A percentile compares a stretch with the other conserved stretches of the same genome.
phyloP scores from a whole-genome alignment of 345 rosid species.

The Heritiera fomes region DNA sequence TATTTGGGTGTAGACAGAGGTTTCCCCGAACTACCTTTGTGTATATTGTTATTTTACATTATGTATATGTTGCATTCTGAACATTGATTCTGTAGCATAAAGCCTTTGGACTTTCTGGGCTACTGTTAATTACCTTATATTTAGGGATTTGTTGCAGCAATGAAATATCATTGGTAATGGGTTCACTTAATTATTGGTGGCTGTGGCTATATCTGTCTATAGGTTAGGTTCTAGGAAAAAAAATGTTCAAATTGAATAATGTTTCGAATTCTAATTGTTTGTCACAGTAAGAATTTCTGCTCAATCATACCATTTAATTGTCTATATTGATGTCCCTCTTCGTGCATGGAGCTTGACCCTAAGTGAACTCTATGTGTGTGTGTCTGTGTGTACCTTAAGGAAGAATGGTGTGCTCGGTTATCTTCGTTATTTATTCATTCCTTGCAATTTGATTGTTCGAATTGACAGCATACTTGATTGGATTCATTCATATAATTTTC shows the following conservation, averaged over 20 bases:
- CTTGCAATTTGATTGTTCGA: background rate
- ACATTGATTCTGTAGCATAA: background rate
- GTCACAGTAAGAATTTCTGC: background rate
- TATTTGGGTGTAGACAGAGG: background rate
- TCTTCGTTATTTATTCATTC: background rate
- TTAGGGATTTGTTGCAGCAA: background rate
- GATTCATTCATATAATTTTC: constrained; percentile 1
- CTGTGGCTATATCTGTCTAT: background rate
- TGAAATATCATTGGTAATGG: background rate
- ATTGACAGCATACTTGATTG: background rate
- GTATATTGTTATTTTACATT: background rate
- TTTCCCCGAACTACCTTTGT: background rate
- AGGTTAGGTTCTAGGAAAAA: background rate
- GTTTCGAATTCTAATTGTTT: background rate
- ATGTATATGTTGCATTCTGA: constrained; percentile 2
- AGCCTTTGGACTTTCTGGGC: background rate
- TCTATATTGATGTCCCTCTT: background rate
- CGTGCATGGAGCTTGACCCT: background rate
- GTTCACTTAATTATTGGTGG: background rate
- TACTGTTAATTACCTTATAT: background rate
- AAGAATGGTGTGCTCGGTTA: background rate
- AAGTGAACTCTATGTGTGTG: background rate
- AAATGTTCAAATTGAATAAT: background rate
- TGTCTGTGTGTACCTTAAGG: background rate
- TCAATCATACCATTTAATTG: background rate